Percentiles rank a stretch among this genome's conserved stretches.
These are phyloP conservation scores for Kregervanrija delftensis DNA, from an alignment of 805 yeast species.

Conservation along the genomic window DNA sequence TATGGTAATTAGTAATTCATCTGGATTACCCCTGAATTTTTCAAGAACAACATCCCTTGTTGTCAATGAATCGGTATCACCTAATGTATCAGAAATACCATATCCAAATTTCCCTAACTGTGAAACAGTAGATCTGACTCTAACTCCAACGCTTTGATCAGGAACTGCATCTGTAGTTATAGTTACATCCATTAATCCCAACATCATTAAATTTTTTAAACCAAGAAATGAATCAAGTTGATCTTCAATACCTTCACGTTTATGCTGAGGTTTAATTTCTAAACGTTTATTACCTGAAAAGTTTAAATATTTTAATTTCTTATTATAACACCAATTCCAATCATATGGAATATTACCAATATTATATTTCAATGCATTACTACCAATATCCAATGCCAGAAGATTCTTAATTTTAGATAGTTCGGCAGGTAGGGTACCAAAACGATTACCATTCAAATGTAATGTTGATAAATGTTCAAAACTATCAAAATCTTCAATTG, in stretches of 20 bases:
- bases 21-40: constrained; percentile 76
- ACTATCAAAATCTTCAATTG: constrained; percentile 76
- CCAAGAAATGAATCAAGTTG: constrained; percentile 62
- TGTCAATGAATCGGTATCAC: constrained; percentile 55
- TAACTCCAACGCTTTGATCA: constrained; percentile 73
- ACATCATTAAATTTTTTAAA: constrained; percentile 58
- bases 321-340: constrained; percentile 95
- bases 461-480: constrained; percentile 53
- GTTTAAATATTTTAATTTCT: constrained; percentile 68
- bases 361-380: constrained; percentile 84
- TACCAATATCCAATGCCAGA: constrained; percentile 80
- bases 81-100: constrained; percentile 88
- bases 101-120: constrained; percentile 68
- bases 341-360: constrained; percentile 93
- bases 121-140: constrained; percentile 88
- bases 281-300: constrained; percentile 89
- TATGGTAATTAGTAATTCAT: constrained; percentile 73
- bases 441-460: constrained; percentile 74
- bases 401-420: constrained; percentile 59
- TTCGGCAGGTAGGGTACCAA: constrained; percentile 85
- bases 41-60: constrained; percentile 83
- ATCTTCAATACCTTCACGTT: constrained; percentile 48
- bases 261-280: constrained; percentile 69
- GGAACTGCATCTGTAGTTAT: constrained; percentile 84
- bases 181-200: constrained; percentile 94